Percentiles rank a stretch among this genome's conserved stretches.
phyloP scores from a whole-genome alignment of 768 basidiomycete genomes.

The Chalciporus pseudorubinellus region DNA sequence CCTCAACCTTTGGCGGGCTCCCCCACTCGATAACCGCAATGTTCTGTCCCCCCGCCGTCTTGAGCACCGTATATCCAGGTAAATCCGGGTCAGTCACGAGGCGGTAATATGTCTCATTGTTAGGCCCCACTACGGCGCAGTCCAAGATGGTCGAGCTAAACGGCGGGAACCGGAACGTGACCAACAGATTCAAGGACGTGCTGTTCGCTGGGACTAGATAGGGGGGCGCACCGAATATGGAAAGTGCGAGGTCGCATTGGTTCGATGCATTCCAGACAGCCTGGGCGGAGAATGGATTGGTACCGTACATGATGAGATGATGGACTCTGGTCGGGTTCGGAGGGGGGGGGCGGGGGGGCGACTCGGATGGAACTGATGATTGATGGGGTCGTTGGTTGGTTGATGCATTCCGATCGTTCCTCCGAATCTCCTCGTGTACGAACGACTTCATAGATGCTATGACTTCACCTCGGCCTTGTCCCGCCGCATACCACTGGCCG shows the following conservation, averaged over 20 bases:
- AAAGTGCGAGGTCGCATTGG: constrained; percentile 34
- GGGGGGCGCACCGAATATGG: constrained; percentile 63
- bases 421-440: not conserved
- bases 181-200: constrained; percentile 32
- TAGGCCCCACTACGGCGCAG: constrained; percentile 51
- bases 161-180: constrained; percentile 49
- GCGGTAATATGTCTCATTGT: constrained; percentile 46
- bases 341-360: not conserved
- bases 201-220: constrained; percentile 37
- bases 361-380: not conserved
- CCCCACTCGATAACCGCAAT: constrained; percentile 60
- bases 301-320: constrained; percentile 23
- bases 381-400: not conserved
- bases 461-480: not conserved
- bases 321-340: no score
- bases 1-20: constrained; percentile 48
- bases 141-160: constrained; percentile 54
- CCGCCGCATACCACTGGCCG: no score
- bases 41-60: constrained; percentile 44
- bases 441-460: not conserved
- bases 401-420: not conserved
- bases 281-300: constrained; percentile 30
- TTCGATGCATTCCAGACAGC: constrained; percentile 12
- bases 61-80: constrained; percentile 54
- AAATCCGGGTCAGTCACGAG: constrained; percentile 49